Conservation (phyloP, 805 yeast genomes). For the Blastobotrys peoriensis region DNA sequence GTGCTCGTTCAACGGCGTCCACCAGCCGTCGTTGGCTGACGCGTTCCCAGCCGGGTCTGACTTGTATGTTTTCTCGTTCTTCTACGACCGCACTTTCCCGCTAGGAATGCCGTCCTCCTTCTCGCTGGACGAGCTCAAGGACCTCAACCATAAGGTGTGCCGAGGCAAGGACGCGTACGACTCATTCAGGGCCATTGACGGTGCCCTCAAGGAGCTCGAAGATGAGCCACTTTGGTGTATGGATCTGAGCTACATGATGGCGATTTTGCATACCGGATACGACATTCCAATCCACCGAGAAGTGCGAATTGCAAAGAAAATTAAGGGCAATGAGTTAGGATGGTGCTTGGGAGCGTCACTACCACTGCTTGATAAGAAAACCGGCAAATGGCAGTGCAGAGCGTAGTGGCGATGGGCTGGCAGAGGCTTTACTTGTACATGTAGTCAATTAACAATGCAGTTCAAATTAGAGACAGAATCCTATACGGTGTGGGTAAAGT, state of each 20-base stretch:
- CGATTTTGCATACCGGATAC: constrained; percentile 92
- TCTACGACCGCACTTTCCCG: constrained; percentile 91
- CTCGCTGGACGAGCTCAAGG: constrained; percentile 76
- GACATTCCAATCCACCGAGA: constrained; percentile 89
- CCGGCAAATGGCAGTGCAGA: constrained; percentile 18
- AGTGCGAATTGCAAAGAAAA: constrained; percentile 85
- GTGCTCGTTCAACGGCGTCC: constrained; percentile 95
- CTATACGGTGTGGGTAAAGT: too few species aligned
- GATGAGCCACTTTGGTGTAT: constrained; percentile 92
- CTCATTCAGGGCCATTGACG: constrained; percentile 58
- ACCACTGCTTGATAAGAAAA: constrained; percentile 56
- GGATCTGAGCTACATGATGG: constrained; percentile 84
- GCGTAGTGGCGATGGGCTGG: too few species aligned
- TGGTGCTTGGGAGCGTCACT: constrained; percentile 99
- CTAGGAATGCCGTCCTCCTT: constrained; percentile 91
- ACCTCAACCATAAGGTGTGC: constrained; percentile 79
- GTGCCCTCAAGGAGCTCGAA: constrained; percentile 57
- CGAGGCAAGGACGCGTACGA: constrained; percentile 75
- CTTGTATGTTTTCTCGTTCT: constrained; percentile 86
- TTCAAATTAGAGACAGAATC: too few species aligned
- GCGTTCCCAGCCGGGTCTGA: constrained; percentile 72
- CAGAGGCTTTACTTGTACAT: too few species aligned
- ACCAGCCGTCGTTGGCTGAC: constrained; percentile 84
- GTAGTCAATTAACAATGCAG: too few species aligned
- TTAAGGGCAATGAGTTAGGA: constrained; percentile 85